These are phyloP conservation scores for Boeremia lycopersici DNA, from an alignment of 2,329 filamentous ascomycete species.

Conservation along the genomic window DNA sequence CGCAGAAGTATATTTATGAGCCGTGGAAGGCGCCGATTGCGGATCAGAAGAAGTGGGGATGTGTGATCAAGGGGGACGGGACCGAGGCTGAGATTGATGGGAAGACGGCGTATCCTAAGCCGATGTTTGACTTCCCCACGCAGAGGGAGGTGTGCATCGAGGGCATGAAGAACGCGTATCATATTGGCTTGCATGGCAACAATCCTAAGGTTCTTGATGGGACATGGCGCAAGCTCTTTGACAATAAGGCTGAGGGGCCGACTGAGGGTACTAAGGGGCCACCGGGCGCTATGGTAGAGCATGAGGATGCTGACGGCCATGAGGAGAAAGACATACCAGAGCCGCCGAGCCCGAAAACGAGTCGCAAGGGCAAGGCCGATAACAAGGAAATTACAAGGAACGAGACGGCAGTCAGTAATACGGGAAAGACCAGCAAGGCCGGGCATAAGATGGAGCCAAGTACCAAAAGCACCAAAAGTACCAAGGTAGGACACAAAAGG, in stretches of 20 bases:
- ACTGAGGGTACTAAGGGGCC: slow-evolving; percentile 50
- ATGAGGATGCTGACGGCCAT: slow-evolving; percentile 25
- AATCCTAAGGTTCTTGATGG: slow-evolving; percentile 67
- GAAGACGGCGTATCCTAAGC: slow-evolving; percentile 67
- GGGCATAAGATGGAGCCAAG: slow-evolving; percentile 52
- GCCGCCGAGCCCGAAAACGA: slow-evolving; percentile 18
- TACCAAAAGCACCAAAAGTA: neutral
- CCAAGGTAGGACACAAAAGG: slow-evolving; percentile 62
- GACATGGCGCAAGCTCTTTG: slow-evolving; percentile 59
- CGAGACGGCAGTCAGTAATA: slow-evolving; percentile 42
- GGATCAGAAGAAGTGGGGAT: slow-evolving; percentile 72
- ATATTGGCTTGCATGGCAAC: slow-evolving; percentile 67
- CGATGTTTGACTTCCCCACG: slow-evolving; percentile 76
- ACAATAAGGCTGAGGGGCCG: slow-evolving; percentile 53
- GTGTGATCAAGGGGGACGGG: slow-evolving; percentile 60
- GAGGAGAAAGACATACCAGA: slow-evolving; percentile 19
- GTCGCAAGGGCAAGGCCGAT: slow-evolving; percentile 56
- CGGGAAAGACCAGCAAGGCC: slow-evolving; percentile 49
- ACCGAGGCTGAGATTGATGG: slow-evolving; percentile 49
- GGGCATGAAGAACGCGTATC: slow-evolving; percentile 74
- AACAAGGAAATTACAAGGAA: slow-evolving; percentile 65
- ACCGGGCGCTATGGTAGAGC: slow-evolving; percentile 47
- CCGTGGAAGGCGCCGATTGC: slow-evolving; percentile 74
- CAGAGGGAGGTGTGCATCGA: slow-evolving; percentile 67
- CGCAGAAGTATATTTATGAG: slow-evolving; percentile 77